A percentile compares a stretch with the other conserved stretches of the same genome.
Evolutionary conservation across 1,139 yeast genomes (phyloP).

Genomic region (Arxiozyma bovina): DNA sequence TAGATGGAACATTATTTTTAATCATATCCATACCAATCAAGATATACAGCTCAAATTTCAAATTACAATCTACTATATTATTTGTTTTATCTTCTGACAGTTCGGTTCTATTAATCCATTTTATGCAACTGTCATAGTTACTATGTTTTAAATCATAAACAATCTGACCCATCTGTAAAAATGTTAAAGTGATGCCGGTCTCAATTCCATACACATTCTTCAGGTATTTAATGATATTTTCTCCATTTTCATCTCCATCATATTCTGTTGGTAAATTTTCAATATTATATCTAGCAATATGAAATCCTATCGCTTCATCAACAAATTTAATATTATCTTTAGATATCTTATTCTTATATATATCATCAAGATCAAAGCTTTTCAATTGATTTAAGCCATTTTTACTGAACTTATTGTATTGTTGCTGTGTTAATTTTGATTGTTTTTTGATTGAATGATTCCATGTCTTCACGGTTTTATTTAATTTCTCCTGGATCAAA

Average conservation of each 20-base stretch:
- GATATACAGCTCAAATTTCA: slow-evolving; percentile 24
- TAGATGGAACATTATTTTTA: slow-evolving; percentile 11
- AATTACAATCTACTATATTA: slow-evolving; percentile 3
- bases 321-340: slow-evolving; percentile 16
- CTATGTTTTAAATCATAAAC: slow-evolving; percentile 21
- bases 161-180: slow-evolving; percentile 24
- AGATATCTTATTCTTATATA: slow-evolving; percentile 34
- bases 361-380: slow-evolving; percentile 32
- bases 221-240: slow-evolving; percentile 18
- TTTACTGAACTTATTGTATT: slow-evolving; percentile 31
- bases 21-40: slow-evolving; percentile 20
- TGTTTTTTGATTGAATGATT: slow-evolving; percentile 24
- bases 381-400: slow-evolving; percentile 31
- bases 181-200: slow-evolving; percentile 14
- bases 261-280: slow-evolving; percentile 15
- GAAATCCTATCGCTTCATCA: slow-evolving; percentile 23
- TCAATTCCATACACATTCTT: slow-evolving; percentile 20
- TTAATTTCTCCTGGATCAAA: slow-evolving; percentile 24
- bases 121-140: slow-evolving; percentile 18
- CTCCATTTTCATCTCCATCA: background rate
- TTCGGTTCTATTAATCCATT: slow-evolving; percentile 20
- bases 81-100: background rate
- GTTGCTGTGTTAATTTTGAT: slow-evolving; percentile 23
- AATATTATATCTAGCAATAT: slow-evolving; percentile 25
- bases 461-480: slow-evolving; percentile 27